phyloP scores from a whole-genome alignment of 805 yeast genomes.

The Metschnikowia reukaufii region DNA sequence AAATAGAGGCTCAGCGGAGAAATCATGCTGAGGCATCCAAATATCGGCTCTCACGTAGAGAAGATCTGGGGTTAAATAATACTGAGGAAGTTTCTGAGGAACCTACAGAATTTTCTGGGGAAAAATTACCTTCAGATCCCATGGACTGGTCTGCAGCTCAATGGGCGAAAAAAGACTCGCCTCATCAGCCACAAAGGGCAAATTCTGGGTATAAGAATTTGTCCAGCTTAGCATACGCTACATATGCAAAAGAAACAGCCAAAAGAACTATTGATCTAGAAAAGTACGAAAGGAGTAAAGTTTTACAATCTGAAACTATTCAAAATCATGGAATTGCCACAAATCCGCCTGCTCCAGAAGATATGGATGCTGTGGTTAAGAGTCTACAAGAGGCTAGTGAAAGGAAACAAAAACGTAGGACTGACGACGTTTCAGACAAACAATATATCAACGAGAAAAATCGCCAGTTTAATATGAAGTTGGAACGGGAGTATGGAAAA shows the following conservation, averaged over 20 bases:
- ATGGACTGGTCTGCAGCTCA: conserved; percentile 53
- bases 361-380: conserved; percentile 29
- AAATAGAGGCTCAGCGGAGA: conserved; percentile 9
- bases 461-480: conserved; percentile 68
- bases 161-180: conserved; percentile 46
- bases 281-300: conserved; percentile 31
- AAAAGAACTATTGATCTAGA: conserved; percentile 39
- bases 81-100: background rate
- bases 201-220: conserved; percentile 47
- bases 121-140: conserved; percentile 6
- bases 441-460: conserved; percentile 68
- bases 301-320: background rate
- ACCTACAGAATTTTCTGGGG: background rate
- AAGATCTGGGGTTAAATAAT: background rate
- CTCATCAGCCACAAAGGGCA: background rate
- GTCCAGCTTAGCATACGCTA: conserved; percentile 55
- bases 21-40: conserved; percentile 9
- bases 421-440: conserved; percentile 37
- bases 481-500: conserved; percentile 31
- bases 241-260: conserved; percentile 55
- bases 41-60: background rate
- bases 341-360: background rate
- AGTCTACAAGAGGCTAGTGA: conserved; percentile 36
- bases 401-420: conserved; percentile 34
- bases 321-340: background rate